These are phyloP conservation scores for Suhomyces choctaworum DNA, from an alignment of 1,139 yeast genomes.

Conservation along the genomic window DNA sequence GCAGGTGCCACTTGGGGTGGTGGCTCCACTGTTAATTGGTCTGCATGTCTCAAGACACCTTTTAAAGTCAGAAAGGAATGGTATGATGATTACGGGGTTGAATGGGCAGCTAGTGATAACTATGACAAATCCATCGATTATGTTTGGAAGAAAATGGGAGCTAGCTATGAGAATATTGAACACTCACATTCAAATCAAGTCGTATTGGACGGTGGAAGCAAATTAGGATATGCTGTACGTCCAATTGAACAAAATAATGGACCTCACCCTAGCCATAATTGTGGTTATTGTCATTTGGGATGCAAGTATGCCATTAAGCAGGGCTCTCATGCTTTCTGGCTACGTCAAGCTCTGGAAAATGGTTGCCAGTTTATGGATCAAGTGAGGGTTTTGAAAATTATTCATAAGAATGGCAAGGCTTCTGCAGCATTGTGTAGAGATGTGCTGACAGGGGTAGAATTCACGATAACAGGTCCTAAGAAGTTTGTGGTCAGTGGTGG, in stretches of 20 bases:
- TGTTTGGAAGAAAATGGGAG: slow-evolving; percentile 56
- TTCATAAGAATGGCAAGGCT: slow-evolving; percentile 47
- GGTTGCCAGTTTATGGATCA: slow-evolving; percentile 54
- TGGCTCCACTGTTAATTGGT: slow-evolving; percentile 63
- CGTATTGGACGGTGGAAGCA: slow-evolving; percentile 47
- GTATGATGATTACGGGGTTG: slow-evolving; percentile 49
- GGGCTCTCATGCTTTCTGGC: slow-evolving; percentile 55
- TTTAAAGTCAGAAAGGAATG: slow-evolving; percentile 57
- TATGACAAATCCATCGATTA: slow-evolving; percentile 51
- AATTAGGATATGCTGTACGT: slow-evolving; percentile 47
- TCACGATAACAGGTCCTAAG: slow-evolving; percentile 47
- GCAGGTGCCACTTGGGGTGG: slow-evolving; percentile 65
- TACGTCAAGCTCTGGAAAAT: slow-evolving; percentile 48
- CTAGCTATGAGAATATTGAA: slow-evolving; percentile 33
- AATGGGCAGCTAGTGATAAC: slow-evolving; percentile 47
- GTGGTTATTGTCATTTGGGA: slow-evolving; percentile 57
- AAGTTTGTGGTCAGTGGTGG: slow-evolving; percentile 53
- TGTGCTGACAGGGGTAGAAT: slow-evolving; percentile 27
- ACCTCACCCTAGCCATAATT: slow-evolving; percentile 43
- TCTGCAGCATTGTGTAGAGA: slow-evolving; percentile 43
- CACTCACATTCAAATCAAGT: slow-evolving; percentile 53
- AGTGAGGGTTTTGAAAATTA: slow-evolving; percentile 42
- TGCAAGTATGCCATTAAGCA: slow-evolving; percentile 57
- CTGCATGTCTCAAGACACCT: slow-evolving; percentile 57
- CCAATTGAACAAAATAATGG: slow-evolving; percentile 55